Conservation (phyloP, 345 rosid species). For the Laguncularia racemosa region DNA sequence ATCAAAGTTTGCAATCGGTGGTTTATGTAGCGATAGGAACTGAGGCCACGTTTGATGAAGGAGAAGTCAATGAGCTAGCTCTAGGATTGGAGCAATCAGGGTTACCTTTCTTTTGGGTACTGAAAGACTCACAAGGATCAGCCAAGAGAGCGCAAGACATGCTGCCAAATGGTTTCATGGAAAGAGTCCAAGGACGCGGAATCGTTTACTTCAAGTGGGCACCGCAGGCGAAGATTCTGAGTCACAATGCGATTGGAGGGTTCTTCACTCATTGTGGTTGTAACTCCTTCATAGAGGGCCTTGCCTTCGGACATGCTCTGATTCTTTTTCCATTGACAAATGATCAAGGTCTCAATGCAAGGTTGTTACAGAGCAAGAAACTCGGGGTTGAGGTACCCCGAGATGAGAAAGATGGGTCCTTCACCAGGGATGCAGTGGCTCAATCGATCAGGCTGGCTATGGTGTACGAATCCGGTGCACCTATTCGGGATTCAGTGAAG, state of each 20-base stretch:
- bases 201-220: conserved; percentile 32
- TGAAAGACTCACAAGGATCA: conserved; percentile 18
- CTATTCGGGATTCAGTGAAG: conserved; percentile 4
- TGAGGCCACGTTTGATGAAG: conserved; percentile 23
- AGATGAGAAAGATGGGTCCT: conserved; percentile 22
- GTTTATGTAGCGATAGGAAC: conserved; percentile 37
- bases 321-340: conserved; percentile 11
- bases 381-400: conserved; percentile 19
- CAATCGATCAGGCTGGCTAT: conserved; percentile 22
- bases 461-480: conserved; percentile 14
- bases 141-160: conserved; percentile 18
- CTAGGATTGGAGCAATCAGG: conserved; percentile 31
- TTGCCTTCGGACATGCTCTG: conserved; percentile 17
- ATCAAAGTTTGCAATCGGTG: conserved; percentile 11
- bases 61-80: conserved; percentile 25
- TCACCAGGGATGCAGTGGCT: conserved; percentile 20
- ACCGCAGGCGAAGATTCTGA: conserved; percentile 31
- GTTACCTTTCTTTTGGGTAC: conserved; percentile 36
- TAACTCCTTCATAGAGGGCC: conserved; percentile 25
- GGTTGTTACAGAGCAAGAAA: conserved; percentile 18
- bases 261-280: conserved; percentile 32
- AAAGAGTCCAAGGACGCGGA: conserved; percentile 22
- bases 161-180: conserved; percentile 30
- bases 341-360: conserved; percentile 40
- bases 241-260: conserved; percentile 32